Conservation (phyloP, 2,329 filamentous ascomycete species). For the Biscogniauxia sp. region DNA sequence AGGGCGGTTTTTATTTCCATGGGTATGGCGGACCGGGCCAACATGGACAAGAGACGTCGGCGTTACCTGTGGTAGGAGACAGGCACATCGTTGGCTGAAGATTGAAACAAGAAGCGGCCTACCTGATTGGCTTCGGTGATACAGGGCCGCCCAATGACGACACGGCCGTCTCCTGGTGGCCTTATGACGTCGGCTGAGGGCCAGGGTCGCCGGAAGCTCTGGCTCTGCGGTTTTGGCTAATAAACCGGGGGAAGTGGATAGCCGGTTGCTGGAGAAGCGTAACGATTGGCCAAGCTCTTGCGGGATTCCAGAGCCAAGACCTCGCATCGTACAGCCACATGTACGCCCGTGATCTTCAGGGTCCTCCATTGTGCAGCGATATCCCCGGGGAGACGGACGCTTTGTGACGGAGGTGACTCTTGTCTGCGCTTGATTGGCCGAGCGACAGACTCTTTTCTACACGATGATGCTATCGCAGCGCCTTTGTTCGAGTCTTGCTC, state of each 20-base stretch:
- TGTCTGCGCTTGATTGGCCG: constrained; percentile 16
- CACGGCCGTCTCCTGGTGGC: constrained; percentile 21
- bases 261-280: constrained; percentile 11
- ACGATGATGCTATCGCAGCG: constrained; percentile 3
- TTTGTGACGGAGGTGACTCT: constrained; percentile 13
- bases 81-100: background rate
- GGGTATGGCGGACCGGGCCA: background rate
- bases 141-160: constrained; percentile 24
- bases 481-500: background rate
- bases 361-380: constrained; percentile 25
- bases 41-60: background rate
- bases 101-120: constrained; percentile 11
- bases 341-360: constrained; percentile 29
- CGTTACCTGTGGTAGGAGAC: constrained; percentile 1
- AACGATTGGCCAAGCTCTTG: constrained; percentile 20
- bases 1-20: background rate
- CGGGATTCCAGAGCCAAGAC: constrained; percentile 18
- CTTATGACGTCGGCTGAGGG: constrained; percentile 26
- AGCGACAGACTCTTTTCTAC: constrained; percentile 14
- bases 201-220: constrained; percentile 16
- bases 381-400: constrained; percentile 20
- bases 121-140: constrained; percentile 13
- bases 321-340: constrained; percentile 24
- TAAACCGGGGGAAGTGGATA: constrained; percentile 17
- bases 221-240: constrained; percentile 18